phyloP scores from a whole-genome alignment of 202 grass and related monocot species.

The Dendrocalamus latiflorus region DNA sequence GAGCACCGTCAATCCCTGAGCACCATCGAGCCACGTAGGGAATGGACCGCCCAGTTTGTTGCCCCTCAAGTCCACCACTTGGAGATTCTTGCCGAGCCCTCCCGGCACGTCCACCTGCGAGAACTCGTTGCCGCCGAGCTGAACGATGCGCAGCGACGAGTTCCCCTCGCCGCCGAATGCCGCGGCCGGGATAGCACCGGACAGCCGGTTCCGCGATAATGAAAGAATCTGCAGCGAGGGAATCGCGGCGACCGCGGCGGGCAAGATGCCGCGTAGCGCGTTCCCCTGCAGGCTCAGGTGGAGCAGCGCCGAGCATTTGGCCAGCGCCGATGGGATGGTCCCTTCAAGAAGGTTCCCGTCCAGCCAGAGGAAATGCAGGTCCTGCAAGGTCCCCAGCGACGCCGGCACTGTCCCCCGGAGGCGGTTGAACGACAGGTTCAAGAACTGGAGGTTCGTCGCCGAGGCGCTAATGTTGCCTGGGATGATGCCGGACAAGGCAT shows the following conservation, averaged over 20 bases:
- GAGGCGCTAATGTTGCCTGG: conserved; percentile 43
- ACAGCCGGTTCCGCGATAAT: conserved; percentile 71
- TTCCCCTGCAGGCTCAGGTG: conserved; percentile 84
- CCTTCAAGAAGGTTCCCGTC: conserved; percentile 90
- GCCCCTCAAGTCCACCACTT: conserved; percentile 55
- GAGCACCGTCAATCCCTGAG: conserved; percentile 54
- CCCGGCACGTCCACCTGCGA: conserved; percentile 38
- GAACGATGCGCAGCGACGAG: conserved; percentile 73
- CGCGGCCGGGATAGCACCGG: conserved; percentile 64
- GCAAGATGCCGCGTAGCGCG: conserved; percentile 74
- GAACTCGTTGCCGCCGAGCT: conserved; percentile 79
- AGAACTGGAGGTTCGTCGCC: conserved; percentile 53
- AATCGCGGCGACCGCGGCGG: conserved; percentile 60
- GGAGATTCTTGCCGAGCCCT: conserved; percentile 37
- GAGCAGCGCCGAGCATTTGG: conserved; percentile 73
- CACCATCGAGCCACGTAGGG: conserved; percentile 63
- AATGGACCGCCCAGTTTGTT: conserved; percentile 68
- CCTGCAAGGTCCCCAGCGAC: conserved; percentile 56
- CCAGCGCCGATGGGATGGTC: conserved; percentile 75
- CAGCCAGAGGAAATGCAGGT: conserved; percentile 86
- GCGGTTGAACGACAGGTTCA: conserved; percentile 87
- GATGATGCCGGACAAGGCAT: conserved; percentile 65
- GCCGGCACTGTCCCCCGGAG: conserved; percentile 75
- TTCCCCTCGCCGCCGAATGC: conserved; percentile 41
- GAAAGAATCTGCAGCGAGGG: conserved; percentile 75